Base-by-base conservation (phyloP, 2,329 filamentous ascomycete species). In the Aspergillus carbonarius region DNA sequence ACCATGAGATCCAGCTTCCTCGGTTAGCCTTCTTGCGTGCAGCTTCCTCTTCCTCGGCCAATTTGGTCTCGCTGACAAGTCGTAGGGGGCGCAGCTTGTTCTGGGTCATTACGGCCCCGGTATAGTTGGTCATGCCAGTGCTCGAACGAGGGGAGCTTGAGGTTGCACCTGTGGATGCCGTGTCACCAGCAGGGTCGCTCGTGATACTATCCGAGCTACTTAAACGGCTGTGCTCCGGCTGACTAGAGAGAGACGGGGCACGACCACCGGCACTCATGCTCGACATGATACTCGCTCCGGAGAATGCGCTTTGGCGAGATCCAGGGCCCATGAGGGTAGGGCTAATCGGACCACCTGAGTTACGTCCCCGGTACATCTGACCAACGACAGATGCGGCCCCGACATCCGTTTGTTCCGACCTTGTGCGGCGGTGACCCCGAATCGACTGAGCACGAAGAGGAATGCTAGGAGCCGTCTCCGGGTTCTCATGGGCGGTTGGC, bases 31-130 rank as follows among this genome's bases (percentile, higher is more conserved):
- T 78, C 69, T 78, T 79, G 56, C 75, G 73, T 34, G 75, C 75
- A 51, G 77, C 73, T 52, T 80, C 78, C 40, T 78, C 76, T 30
- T 78, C 76, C 32, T 76, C 74, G 5, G 70, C 64, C 23, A 67
- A 74, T 54, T 79, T 72, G 23, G 74, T 69, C 56, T 78, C 78
- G 54, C 75, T 78, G 64, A 98, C 92, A 30, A 99, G 82, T 15
- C 93, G 84, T 64, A 99, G 79, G 6, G 93, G 93, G 35, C 93
- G 85, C 59, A 96, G 87, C 76, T 95, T 95, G 69, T 88, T 88
- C 65, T 84, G 83, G 20, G 82, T 84, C 70, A 81, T 80, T 9
- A 83, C 80, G n/a, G 83, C 86, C 9, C 81, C 83, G 34, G 87
- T 88, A 59, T 91, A 89, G 59, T 87, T 88, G 69, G 83, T 88